Conservation (phyloP, 2,329 filamentous ascomycete genomes). For the Rosellinia necatrix region DNA sequence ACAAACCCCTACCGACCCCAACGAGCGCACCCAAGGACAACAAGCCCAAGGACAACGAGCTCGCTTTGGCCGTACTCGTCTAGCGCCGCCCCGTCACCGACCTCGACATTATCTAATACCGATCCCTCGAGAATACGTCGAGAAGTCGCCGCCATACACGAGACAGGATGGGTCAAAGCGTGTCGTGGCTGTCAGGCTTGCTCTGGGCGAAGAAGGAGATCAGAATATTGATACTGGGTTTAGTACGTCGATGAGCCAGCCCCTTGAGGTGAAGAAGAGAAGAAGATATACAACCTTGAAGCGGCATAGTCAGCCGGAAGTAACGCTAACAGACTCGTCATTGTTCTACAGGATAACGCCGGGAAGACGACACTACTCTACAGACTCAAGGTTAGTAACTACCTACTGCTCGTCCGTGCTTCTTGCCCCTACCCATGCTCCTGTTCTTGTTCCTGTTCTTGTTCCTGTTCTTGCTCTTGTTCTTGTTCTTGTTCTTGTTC, state of each 20-base stretch:
- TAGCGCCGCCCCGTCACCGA: slow-evolving; percentile 5
- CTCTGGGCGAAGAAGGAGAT: slow-evolving; percentile 97
- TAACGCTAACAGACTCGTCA: slow-evolving; percentile 19
- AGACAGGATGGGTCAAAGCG: slow-evolving; percentile 61
- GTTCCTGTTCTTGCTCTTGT: too few relatives aligned
- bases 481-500: too few relatives aligned
- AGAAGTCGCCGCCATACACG: background rate
- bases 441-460: too few relatives aligned
- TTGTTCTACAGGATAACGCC: slow-evolving; percentile 78
- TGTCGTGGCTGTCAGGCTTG: slow-evolving; percentile 73
- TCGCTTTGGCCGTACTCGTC: slow-evolving; percentile 1
- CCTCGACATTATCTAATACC: background rate
- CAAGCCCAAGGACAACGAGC: slow-evolving; percentile 1
- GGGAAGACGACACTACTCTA: slow-evolving; percentile 98
- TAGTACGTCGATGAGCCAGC: too few relatives aligned
- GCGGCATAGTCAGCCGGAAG: too few relatives aligned
- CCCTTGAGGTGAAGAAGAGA: too few relatives aligned
- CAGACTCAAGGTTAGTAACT: slow-evolving; percentile 87
- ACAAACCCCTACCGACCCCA: too few relatives aligned
- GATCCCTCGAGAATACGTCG: too few relatives aligned
- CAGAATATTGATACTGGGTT: slow-evolving; percentile 88
- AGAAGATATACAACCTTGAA: too few relatives aligned
- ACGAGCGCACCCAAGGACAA: too few relatives aligned
- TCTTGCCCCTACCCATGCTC: too few relatives aligned
- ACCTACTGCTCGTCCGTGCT: too few relatives aligned